Conservation (phyloP, 2,329 filamentous ascomycete genomes). For the Madurella mycetomatis region DNA sequence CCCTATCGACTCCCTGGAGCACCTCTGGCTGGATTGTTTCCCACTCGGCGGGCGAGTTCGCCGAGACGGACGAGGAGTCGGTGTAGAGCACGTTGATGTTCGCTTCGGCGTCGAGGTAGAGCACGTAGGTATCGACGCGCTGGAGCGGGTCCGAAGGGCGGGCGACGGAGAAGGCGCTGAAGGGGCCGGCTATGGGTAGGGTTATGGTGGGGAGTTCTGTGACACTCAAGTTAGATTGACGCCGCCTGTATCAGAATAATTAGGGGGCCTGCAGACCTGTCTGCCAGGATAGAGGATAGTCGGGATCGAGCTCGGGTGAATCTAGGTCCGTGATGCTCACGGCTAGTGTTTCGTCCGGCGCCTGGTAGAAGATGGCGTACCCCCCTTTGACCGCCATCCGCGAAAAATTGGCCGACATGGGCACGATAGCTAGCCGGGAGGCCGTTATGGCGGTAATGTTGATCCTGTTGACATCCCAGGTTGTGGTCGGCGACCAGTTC, state of each 20-base stretch:
- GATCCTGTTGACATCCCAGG: conserved; percentile 1
- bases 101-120: conserved; percentile 9
- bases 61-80: not conserved
- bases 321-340: conserved; percentile 6
- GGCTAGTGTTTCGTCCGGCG: not conserved
- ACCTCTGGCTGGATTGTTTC: conserved; percentile 10
- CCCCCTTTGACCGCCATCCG: conserved; percentile 12
- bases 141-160: conserved; percentile 1
- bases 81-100: conserved; percentile 16
- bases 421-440: conserved; percentile 15
- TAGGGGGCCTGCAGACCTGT: too few species aligned
- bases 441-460: not conserved
- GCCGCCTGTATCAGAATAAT: too few species aligned
- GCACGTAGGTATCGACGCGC: conserved; percentile 18
- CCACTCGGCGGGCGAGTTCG: conserved; percentile 1
- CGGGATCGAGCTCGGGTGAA: not conserved
- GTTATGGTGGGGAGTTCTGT: conserved; percentile 7
- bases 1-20: conserved; percentile 10
- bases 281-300: conserved; percentile 13
- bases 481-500: not conserved
- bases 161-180: conserved; percentile 18
- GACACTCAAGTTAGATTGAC: too few species aligned
- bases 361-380: conserved; percentile 20
- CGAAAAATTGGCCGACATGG: conserved; percentile 12
- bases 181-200: conserved; percentile 2